Evolutionary conservation across 2,329 filamentous ascomycete genomes (phyloP), one percentile per base, ranked within the genome.

Genomic region (Fusarium kyushuense): DNA sequence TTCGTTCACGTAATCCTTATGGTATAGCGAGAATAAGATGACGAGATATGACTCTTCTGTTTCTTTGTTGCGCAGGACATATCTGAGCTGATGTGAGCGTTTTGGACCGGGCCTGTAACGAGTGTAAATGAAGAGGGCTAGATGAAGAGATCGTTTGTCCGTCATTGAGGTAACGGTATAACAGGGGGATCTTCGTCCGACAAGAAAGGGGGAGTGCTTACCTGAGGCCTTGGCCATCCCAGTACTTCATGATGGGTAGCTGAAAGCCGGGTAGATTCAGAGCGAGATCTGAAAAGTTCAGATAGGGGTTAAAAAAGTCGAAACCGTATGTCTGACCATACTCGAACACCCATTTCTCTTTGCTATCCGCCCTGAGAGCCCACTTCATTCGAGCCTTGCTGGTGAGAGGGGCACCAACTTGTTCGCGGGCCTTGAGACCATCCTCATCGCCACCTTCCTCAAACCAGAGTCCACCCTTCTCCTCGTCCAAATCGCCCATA

Each of bases 251-350:
- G 54, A 95, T 90, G 2, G 89, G 88, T 21, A 94, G 79, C 13
- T 87, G 87, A 71, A 94, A 92, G 1, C 91, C 90, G 0, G 92
- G 92, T 30, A 96, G 75, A 52, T 87, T 84, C 23, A 96, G 79
- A 29, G 90, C 84, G 73, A 95, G 90, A 70, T 90, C 89, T 78
- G 77, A 76, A 77, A 98, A 97, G 78, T 97, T 93, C 45, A 99
- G 79, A 79, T 97, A 97, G 3, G 92, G 91, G 77, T 98, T 98
- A 79, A 90, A 97, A 79, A 99, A 98, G 74, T 89, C 86, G 23
- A 87, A 76, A 1, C 81, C 83, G 63, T 88, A 87, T 27, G 82
- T 82, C 67, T 78, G 76, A 12, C 79, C 85, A 63, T 84, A 85
- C 74, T 84, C 82, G 73, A 89, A 89, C 17, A 86, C 64, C 84